Conservation (phyloP, 768 basidiomycete species). For the Boletus tomentosulus region DNA sequence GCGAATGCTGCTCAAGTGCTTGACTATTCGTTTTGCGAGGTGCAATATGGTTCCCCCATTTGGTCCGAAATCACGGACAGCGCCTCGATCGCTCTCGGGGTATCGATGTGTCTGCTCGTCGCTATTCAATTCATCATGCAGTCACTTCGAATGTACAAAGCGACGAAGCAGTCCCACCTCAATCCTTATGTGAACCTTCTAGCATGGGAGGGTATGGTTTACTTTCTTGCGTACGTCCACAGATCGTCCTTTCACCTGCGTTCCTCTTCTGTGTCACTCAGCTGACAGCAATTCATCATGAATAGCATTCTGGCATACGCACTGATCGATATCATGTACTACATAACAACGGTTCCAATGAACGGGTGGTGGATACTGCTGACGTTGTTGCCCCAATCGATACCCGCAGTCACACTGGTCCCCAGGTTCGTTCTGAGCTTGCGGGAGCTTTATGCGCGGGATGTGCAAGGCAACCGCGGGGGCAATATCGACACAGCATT, state of each 20-base stretch:
- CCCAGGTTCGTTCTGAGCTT: conserved; percentile 4
- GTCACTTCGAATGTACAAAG: background rate
- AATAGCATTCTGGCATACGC: background rate
- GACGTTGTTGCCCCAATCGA: background rate
- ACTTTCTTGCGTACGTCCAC: background rate
- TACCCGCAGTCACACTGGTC: background rate
- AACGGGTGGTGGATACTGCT: background rate
- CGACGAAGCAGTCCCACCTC: background rate
- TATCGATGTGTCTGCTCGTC: background rate
- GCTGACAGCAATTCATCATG: background rate
- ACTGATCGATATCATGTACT: background rate
- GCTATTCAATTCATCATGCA: background rate
- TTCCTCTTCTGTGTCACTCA: too few species aligned
- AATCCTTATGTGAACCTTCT: background rate
- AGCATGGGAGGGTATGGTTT: background rate
- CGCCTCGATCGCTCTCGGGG: background rate
- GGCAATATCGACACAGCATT: conserved; percentile 1
- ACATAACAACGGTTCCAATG: background rate
- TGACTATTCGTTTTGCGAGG: background rate
- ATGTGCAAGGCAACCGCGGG: background rate
- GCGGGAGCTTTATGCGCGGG: background rate
- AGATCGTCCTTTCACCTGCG: too few species aligned
- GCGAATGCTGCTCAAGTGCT: background rate
- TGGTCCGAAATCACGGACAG: background rate
- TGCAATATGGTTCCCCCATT: background rate